Evolutionary conservation across 805 yeast species (phyloP), one percentile per base, ranked within the genome.

Genomic region (Clavispora vitiphila): DNA sequence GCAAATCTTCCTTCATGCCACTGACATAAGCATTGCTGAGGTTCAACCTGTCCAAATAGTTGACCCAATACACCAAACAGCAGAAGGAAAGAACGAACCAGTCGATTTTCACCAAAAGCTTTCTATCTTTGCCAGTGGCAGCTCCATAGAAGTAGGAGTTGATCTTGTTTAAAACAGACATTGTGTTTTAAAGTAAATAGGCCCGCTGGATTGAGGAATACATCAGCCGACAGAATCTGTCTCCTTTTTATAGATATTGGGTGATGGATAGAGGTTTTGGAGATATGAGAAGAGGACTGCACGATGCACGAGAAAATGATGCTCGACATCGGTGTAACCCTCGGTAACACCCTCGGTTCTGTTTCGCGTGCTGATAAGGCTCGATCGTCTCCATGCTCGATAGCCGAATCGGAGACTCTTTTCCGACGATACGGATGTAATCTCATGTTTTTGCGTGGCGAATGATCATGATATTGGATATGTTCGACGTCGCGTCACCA

Each of bases 21-120:
- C 79, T 70, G n/a, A 80, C 81, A 54, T 80, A 81, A 2, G 86
- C 85, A 51, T 76, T 73, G 24, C 73, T 61, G 32, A 78, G 58
- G 41, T 78, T 79, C 11, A 76, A 65, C 50, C 81, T 67, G 57
- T 80, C 86, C 24, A 81, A 67, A 55, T 78, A 80, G 49, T 80
- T 80, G 43, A 61, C 66, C 69, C 72, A 71, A 47, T 71, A 71
- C 2, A 66, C 51, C 26, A 70, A 56, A 47, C 72, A 65, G 5
- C 58, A 60, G 44, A 69, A 72, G 12, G 74, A 62, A 37, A 71
- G 56, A 22, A 71, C 63, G 49, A 69, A 65, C 63, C 67, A 60
- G 48, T 69, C 74, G 41, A 67, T 55, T 44, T 69, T 69, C 21
- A 61, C 39, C 15, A 69, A 48, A 23, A 64, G 56, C 31, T 48